These are phyloP conservation scores for Phytophthora cajani DNA, from an alignment of 352 stramenopile species.

Conservation along the genomic window DNA sequence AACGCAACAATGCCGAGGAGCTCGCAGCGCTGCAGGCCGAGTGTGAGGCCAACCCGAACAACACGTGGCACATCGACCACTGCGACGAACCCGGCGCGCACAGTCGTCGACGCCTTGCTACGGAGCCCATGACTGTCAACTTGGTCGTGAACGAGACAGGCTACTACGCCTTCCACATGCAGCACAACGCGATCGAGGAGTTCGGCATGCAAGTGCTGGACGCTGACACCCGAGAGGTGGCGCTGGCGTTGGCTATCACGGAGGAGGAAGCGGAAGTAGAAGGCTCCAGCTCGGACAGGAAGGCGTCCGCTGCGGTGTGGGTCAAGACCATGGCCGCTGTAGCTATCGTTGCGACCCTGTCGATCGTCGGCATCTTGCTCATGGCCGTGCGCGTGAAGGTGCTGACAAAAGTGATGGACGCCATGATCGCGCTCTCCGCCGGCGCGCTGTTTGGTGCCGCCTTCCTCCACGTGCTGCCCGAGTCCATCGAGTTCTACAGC, in stretches of 20 bases:
- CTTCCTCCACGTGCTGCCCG: constrained; percentile 82
- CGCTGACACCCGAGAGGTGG: constrained; percentile 20
- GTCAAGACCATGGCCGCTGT: constrained; percentile 50
- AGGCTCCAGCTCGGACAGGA: constrained; percentile 22
- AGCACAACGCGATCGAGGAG: constrained; percentile 57
- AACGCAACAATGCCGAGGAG: constrained; percentile 55
- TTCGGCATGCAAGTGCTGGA: constrained; percentile 49
- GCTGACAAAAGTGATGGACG: constrained; percentile 47
- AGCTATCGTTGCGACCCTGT: constrained; percentile 46
- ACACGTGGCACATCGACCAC: constrained; percentile 59
- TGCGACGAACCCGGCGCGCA: constrained; percentile 48
- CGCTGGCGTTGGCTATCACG: constrained; percentile 26
- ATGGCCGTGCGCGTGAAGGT: constrained; percentile 37
- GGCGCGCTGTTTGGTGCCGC: constrained; percentile 78
- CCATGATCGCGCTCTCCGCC: constrained; percentile 62
- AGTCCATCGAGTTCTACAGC: constrained; percentile 71
- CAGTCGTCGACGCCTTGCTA: constrained; percentile 30
- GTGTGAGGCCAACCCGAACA: constrained; percentile 46
- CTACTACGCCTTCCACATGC: constrained; percentile 56
- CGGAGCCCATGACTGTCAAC: constrained; percentile 47
- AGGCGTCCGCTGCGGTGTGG: constrained; percentile 40
- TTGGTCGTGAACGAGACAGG: constrained; percentile 39
- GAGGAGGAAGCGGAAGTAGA: constrained; percentile 28
- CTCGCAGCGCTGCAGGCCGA: constrained; percentile 39
- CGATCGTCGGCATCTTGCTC: constrained; percentile 50